These are phyloP conservation scores for Apiospora rasikravindrae DNA, from an alignment of 2,329 filamentous ascomycete species.

Conservation along the genomic window DNA sequence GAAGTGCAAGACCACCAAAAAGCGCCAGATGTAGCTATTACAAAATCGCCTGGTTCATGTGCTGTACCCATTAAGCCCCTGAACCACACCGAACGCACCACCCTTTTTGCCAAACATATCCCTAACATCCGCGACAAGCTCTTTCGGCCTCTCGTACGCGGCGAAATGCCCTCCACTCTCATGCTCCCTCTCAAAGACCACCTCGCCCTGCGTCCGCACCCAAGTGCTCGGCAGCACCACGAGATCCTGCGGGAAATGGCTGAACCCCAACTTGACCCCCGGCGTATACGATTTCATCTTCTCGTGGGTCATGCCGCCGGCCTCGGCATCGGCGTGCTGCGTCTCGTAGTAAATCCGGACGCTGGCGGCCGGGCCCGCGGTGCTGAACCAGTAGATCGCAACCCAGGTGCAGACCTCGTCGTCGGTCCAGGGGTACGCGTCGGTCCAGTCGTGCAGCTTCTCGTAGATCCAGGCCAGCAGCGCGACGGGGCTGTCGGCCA, in stretches of 20 bases:
- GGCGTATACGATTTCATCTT: slow-evolving; percentile 36
- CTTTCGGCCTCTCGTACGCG: slow-evolving; percentile 61
- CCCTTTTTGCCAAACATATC: slow-evolving; percentile 62
- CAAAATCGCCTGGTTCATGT: not conserved
- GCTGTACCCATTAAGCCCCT: slow-evolving; percentile 35
- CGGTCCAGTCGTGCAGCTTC: slow-evolving; percentile 79
- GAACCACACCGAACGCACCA: slow-evolving; percentile 46
- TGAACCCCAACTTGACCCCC: slow-evolving; percentile 47
- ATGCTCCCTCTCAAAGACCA: slow-evolving; percentile 61
- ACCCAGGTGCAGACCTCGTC: slow-evolving; percentile 80
- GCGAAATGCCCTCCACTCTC: slow-evolving; percentile 65
- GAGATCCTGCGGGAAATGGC: slow-evolving; percentile 65
- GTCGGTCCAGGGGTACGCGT: slow-evolving; percentile 73
- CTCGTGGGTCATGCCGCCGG: slow-evolving; percentile 27
- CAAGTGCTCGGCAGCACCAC: slow-evolving; percentile 58
- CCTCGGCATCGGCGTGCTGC: slow-evolving; percentile 44
- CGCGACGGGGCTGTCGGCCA: slow-evolving; percentile 72
- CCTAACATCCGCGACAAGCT: slow-evolving; percentile 57
- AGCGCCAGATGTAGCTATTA: not conserved
- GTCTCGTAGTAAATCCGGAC: slow-evolving; percentile 76
- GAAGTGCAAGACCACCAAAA: not conserved
- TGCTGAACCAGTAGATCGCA: slow-evolving; percentile 73
- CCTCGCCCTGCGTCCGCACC: slow-evolving; percentile 61
- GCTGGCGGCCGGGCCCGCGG: slow-evolving; percentile 69
- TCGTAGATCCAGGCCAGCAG: slow-evolving; percentile 82